Evolutionary conservation across 495 filamentous ascomycete genomes (phyloP), one percentile per base, ranked within the genome.

Genomic region (Stereocaulon alpinum): DNA sequence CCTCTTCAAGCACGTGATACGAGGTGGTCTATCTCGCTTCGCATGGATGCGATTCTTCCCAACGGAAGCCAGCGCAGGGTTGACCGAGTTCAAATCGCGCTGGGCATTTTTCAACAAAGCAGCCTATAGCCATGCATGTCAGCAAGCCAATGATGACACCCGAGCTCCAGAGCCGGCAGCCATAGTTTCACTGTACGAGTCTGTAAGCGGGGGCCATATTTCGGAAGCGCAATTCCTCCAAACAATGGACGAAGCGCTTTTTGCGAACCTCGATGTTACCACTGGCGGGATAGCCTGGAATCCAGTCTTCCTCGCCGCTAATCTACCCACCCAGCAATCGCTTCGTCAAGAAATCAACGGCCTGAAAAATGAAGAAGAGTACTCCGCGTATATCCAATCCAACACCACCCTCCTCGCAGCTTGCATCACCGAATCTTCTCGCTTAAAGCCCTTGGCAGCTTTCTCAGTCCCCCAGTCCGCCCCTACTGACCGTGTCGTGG

Each of bases 191-290:
- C 56, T 75, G 56, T 71, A 63, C 55, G 51, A 56, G 15, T 63
- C 62, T 6, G 48, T 63, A 4, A 42, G 65, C 0, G 14, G 30
- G 3, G 64, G 68, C 2, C 6, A 47, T 4, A 63, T 72, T n/a
- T 64, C 50, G 0, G 47, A 53, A 11, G 63, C 68, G 32, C 47
- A 74, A 48, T 40, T 74, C 1, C 57, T 68, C 3, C 73, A 77
- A 15, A 77, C 75, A 1, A 9, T 78, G 5, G 73, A 74, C 55
- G 76, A 78, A 60, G 66, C 68, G 57, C 67, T 77, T 1, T 77
- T 70, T 60, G 75, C 72, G 2, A 77, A 79, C 54, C 61, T 79
- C 0, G 76, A 79, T 57, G 74, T 77, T 0, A 74, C 74, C 0
- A 69, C 68, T 6, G 67, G 69, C 7, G 70, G 61, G 6, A 17